Percentiles rank a stretch among this genome's conserved stretches.
These are phyloP conservation scores for Phytophthora hybrid DNA, from an alignment of 352 stramenopile species.

Conservation along the genomic window DNA sequence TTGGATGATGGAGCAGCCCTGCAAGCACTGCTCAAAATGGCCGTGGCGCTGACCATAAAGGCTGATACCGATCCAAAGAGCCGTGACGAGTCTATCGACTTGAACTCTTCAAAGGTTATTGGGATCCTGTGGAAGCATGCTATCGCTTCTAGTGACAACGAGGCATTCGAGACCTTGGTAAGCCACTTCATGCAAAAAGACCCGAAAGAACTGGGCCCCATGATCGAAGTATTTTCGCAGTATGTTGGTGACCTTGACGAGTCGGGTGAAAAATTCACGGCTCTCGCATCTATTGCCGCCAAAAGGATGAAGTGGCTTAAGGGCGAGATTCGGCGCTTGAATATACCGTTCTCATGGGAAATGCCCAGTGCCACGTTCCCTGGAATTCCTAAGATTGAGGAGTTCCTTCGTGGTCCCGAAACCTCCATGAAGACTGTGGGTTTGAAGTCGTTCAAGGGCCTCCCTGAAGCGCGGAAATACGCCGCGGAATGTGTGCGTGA, in stretches of 20 bases:
- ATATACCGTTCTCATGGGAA: slow-evolving; percentile 21
- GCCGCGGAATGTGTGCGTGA: not conserved
- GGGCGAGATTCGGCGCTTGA: not conserved
- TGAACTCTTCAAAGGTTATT: not conserved
- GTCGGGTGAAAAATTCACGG: not conserved
- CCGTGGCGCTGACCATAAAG: not conserved
- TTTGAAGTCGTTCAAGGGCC: not conserved
- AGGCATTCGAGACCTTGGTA: not conserved
- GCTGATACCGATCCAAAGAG: not conserved
- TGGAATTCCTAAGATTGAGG: not conserved
- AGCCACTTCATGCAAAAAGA: slow-evolving; percentile 3
- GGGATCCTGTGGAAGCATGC: slow-evolving; percentile 20
- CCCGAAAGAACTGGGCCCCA: not conserved
- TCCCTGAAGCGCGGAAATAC: not conserved
- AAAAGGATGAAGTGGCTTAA: slow-evolving; percentile 6
- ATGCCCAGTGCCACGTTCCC: slow-evolving; percentile 9
- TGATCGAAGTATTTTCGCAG: slow-evolving; percentile 6
- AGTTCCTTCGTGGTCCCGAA: slow-evolving; percentile 19
- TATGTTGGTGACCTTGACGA: slow-evolving; percentile 1
- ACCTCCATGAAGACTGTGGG: not conserved
- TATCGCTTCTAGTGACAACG: not conserved
- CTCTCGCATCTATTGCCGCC: not conserved
- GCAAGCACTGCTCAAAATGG: slow-evolving; percentile 1
- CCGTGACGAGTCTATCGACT: not conserved
- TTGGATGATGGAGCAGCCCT: slow-evolving; percentile 6